phyloP scores from a whole-genome alignment of 106 monocot species.

The Dioscorea dumetorum region DNA sequence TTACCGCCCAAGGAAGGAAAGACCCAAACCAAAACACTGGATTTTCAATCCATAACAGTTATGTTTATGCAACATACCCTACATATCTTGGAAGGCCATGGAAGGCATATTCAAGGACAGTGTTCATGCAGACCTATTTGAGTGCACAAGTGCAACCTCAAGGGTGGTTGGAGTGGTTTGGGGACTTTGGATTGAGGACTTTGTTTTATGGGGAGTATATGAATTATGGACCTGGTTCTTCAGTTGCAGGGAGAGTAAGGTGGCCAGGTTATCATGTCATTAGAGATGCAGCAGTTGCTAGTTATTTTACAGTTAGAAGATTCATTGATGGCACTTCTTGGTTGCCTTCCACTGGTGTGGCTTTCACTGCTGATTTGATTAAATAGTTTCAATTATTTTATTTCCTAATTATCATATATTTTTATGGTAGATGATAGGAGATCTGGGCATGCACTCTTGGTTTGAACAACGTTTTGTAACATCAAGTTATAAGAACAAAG shows the following conservation, averaged over 20 bases:
- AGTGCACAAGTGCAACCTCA: slow-evolving; percentile 33
- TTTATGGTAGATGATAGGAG: too few species aligned
- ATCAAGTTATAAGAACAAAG: too few species aligned
- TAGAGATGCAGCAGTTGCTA: slow-evolving; percentile 33
- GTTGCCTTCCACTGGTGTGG: slow-evolving; percentile 56
- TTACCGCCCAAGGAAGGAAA: slow-evolving; percentile 84
- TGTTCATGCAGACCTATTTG: slow-evolving; percentile 76
- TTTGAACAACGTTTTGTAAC: too few species aligned
- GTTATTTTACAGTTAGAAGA: slow-evolving; percentile 57
- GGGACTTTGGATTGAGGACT: slow-evolving; percentile 50
- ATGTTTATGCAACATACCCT: slow-evolving; percentile 39
- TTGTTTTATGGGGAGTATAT: slow-evolving; percentile 82
- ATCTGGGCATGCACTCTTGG: too few species aligned
- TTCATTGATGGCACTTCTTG: slow-evolving; percentile 62
- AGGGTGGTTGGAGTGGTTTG: slow-evolving; percentile 86
- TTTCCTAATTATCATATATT: too few species aligned
- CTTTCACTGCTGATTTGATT: slow-evolving; percentile 43
- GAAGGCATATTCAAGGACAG: slow-evolving; percentile 73
- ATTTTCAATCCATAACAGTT: slow-evolving; percentile 67
- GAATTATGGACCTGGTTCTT: slow-evolving; percentile 71
- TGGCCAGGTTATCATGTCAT: slow-evolving; percentile 80
- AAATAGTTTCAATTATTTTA: background rate
- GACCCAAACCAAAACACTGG: slow-evolving; percentile 63
- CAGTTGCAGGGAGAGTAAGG: slow-evolving; percentile 29
- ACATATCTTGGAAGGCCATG: slow-evolving; percentile 88